phyloP scores from a whole-genome alignment of 495 filamentous ascomycete genomes.

The Aspergillus avenaceus region DNA sequence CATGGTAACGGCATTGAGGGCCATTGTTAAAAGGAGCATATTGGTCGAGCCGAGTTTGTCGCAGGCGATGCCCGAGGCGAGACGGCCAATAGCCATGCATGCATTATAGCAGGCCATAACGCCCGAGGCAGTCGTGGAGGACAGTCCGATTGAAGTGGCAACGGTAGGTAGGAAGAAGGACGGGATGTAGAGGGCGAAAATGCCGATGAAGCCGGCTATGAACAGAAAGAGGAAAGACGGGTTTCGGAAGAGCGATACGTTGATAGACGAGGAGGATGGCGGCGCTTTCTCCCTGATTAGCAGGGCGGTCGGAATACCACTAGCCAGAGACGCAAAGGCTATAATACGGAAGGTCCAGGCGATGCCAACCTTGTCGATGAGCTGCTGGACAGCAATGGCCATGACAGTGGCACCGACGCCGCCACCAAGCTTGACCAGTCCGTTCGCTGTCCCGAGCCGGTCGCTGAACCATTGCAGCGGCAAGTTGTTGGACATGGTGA shows the following conservation, averaged over 20 bases:
- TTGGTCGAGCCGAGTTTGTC: not conserved
- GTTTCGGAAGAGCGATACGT: not conserved
- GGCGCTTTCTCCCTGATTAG: not conserved
- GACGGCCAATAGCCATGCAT: not conserved
- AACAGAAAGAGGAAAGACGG: not conserved
- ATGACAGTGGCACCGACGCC: constrained; percentile 1
- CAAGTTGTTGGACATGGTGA: not conserved
- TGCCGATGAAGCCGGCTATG: not conserved
- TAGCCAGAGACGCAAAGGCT: not conserved
- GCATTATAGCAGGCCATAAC: not conserved
- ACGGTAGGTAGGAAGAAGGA: not conserved
- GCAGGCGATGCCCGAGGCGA: not conserved
- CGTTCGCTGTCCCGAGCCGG: not conserved
- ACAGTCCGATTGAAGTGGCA: not conserved
- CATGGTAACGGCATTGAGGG: constrained; percentile 1
- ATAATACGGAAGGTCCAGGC: not conserved
- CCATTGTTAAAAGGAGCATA: not conserved
- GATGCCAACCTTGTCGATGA: not conserved
- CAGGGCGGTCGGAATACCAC: not conserved
- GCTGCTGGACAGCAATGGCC: not conserved
- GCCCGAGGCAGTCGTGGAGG: not conserved
- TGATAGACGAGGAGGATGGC: not conserved
- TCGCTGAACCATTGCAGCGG: not conserved
- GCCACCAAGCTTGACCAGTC: not conserved
- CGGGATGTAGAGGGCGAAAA: not conserved